Conservation (phyloP, 306 rosid species). For the Neltuma alba region DNA sequence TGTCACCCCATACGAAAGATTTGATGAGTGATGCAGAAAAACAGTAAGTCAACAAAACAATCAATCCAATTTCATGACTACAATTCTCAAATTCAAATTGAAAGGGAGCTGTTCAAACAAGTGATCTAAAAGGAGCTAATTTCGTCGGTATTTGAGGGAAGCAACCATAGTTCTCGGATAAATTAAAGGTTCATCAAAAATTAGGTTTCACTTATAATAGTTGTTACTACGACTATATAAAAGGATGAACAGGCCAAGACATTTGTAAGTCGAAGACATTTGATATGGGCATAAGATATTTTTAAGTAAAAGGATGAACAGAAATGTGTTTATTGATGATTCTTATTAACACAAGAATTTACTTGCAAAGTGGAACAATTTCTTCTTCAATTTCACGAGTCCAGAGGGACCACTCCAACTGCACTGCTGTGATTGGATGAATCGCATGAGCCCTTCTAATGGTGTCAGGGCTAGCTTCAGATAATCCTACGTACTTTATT, state of each 20-base stretch:
- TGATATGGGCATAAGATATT: background rate
- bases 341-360: background rate
- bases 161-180: background rate
- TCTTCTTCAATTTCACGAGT: slow-evolving; percentile 78
- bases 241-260: slow-evolving; percentile 1
- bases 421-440: slow-evolving; percentile 81
- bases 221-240: background rate
- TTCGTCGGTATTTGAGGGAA: background rate
- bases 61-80: background rate
- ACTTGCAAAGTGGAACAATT: slow-evolving; percentile 77
- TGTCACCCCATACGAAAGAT: slow-evolving; percentile 19
- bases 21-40: slow-evolving; percentile 6
- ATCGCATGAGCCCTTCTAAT: slow-evolving; percentile 77
- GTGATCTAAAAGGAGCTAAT: background rate
- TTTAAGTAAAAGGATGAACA: too few species aligned
- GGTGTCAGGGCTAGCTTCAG: slow-evolving; percentile 74
- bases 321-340: background rate
- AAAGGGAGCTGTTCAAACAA: slow-evolving; percentile 3
- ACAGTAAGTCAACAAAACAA: slow-evolving; percentile 2
- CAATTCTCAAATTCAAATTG: background rate
- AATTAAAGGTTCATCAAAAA: background rate
- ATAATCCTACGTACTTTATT: slow-evolving; percentile 69
- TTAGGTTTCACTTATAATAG: background rate
- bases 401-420: slow-evolving; percentile 87
- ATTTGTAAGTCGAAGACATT: background rate